Percentiles rank a stretch among this genome's conserved stretches.
phyloP scores from a whole-genome alignment of 140 eudicot species.

The Cichorium intybus region DNA sequence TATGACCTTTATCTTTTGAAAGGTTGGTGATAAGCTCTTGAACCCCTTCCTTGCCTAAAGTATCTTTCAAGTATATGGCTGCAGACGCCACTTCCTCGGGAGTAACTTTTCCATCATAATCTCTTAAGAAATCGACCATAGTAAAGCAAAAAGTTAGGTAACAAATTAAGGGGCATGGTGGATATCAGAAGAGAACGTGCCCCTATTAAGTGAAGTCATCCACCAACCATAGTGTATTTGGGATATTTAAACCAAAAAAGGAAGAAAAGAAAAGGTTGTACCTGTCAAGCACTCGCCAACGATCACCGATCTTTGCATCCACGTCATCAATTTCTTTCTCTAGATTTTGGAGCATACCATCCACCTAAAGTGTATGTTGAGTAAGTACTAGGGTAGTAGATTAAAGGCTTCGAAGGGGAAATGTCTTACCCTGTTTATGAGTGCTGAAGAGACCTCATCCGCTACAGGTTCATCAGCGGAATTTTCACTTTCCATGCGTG shows the following conservation, averaged over 20 bases:
- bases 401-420: neutral
- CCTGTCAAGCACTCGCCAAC: conserved; percentile 88
- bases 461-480: conserved; percentile 46
- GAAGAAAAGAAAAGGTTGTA: conserved; percentile 1
- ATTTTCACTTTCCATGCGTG: conserved; percentile 56
- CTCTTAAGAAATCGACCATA: conserved; percentile 44
- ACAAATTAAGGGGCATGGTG: too few relatives aligned
- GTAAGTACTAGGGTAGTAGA: conserved; percentile 3
- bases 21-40: conserved; percentile 73
- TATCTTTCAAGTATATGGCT: conserved; percentile 72
- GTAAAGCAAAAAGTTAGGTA: neutral
- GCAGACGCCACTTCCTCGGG: conserved; percentile 89
- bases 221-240: too few relatives aligned
- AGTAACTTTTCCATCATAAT: conserved; percentile 81
- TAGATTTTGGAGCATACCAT: conserved; percentile 83
- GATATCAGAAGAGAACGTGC: too few relatives aligned
- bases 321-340: conserved; percentile 95
- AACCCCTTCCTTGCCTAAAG: conserved; percentile 81
- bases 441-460: conserved; percentile 72
- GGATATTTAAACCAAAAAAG: neutral
- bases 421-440: conserved; percentile 63
- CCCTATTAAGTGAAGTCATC: too few relatives aligned
- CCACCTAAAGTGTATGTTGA: conserved; percentile 51
- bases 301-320: conserved; percentile 90
- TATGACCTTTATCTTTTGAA: conserved; percentile 75